Conservation (phyloP, 1,284 basidiomycete genomes). For the Athelia sp. region DNA sequence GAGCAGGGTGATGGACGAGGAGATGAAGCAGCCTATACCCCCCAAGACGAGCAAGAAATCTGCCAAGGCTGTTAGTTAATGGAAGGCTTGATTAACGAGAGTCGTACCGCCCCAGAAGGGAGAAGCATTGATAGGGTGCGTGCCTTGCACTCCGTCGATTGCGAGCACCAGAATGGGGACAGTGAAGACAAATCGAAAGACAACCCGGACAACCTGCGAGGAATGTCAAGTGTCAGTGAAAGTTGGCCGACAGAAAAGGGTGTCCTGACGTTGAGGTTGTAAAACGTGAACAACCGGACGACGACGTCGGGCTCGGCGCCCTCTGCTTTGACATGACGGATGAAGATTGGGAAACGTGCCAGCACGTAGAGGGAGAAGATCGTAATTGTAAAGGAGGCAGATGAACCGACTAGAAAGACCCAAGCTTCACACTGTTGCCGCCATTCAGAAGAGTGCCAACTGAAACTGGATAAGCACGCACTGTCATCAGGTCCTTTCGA, state of each 20-base stretch:
- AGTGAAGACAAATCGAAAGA: slow-evolving; percentile 67
- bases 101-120: slow-evolving; percentile 30
- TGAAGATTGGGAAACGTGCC: slow-evolving; percentile 60
- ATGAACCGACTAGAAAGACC: slow-evolving; percentile 64
- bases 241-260: slow-evolving; percentile 1
- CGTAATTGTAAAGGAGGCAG: slow-evolving; percentile 58
- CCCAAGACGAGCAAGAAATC: slow-evolving; percentile 67
- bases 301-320: slow-evolving; percentile 69
- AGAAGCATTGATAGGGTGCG: slow-evolving; percentile 43
- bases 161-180: slow-evolving; percentile 59
- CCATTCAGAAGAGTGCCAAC: slow-evolving; percentile 2
- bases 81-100: background rate
- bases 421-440: slow-evolving; percentile 52
- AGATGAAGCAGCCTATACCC: slow-evolving; percentile 67
- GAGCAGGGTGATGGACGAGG: slow-evolving; percentile 68
- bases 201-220: slow-evolving; percentile 51
- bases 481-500: slow-evolving; percentile 49
- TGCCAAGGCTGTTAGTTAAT: slow-evolving; percentile 43
- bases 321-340: slow-evolving; percentile 59
- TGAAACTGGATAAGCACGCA: slow-evolving; percentile 23
- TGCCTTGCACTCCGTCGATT: slow-evolving; percentile 49
- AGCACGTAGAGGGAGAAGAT: slow-evolving; percentile 65
- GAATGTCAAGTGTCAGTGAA: slow-evolving; percentile 4
- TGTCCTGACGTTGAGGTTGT: slow-evolving; percentile 64
- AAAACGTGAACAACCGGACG: slow-evolving; percentile 63